Evolutionary conservation across 495 filamentous ascomycete species (phyloP).

Genomic region (Pseudoneurospora amorphoporcata): DNA sequence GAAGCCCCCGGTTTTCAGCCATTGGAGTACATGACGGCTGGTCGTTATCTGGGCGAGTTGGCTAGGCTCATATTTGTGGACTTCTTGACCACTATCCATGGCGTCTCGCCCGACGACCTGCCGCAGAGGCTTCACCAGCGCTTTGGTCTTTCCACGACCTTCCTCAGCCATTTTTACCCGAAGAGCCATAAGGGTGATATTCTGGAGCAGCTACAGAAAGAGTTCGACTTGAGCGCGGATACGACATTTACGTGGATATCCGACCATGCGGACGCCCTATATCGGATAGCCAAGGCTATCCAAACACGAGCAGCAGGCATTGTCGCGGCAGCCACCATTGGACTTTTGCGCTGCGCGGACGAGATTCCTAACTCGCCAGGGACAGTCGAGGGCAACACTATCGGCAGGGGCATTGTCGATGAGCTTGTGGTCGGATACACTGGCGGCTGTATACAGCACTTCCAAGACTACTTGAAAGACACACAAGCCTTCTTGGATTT

Average conservation of each 20-base stretch:
- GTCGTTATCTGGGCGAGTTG: slow-evolving; percentile 77
- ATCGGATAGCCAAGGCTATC: slow-evolving; percentile 51
- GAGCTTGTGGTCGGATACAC: slow-evolving; percentile 70
- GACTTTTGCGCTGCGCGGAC: slow-evolving; percentile 53
- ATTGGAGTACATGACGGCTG: slow-evolving; percentile 80
- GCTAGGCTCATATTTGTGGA: slow-evolving; percentile 61
- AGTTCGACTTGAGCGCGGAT: slow-evolving; percentile 30
- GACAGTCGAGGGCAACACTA: not conserved
- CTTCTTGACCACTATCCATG: slow-evolving; percentile 42
- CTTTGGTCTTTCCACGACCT: slow-evolving; percentile 62
- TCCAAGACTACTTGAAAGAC: slow-evolving; percentile 59
- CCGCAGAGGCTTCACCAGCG: slow-evolving; percentile 50
- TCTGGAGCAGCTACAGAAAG: slow-evolving; percentile 38
- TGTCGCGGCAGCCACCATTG: slow-evolving; percentile 59
- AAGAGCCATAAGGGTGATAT: slow-evolving; percentile 36
- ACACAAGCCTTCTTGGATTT: slow-evolving; percentile 58
- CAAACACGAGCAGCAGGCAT: slow-evolving; percentile 62
- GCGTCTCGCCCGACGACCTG: slow-evolving; percentile 27
- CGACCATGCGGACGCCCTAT: slow-evolving; percentile 44
- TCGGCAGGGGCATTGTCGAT: slow-evolving; percentile 18
- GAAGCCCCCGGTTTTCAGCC: slow-evolving; percentile 74
- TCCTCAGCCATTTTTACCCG: slow-evolving; percentile 55
- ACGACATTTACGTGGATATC: slow-evolving; percentile 49
- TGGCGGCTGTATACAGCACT: slow-evolving; percentile 67
- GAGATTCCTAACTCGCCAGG: slow-evolving; percentile 39